Percentiles rank a stretch among this genome's conserved stretches.
Evolutionary conservation across 139 green algal species (phyloP).

Genomic region (Zygnema circumcarinatum): DNA sequence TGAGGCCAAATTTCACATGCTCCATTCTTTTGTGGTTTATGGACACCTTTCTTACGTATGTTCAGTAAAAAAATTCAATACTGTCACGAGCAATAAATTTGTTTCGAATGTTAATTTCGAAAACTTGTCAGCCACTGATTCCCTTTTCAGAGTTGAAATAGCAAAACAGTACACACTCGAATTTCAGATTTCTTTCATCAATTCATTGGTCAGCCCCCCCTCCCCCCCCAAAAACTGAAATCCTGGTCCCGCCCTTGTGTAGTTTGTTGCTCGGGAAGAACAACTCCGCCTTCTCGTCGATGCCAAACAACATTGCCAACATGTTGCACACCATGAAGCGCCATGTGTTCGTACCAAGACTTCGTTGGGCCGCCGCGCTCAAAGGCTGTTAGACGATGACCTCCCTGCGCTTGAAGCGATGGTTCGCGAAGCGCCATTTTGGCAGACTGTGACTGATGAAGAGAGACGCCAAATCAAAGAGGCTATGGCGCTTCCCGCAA

Average conservation of each 20-base stretch:
- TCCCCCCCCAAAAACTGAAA: background rate
- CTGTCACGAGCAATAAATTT: background rate
- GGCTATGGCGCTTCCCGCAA: background rate
- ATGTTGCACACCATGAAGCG: background rate
- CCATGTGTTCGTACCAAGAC: background rate
- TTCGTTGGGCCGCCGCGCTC: background rate
- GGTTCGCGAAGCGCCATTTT: background rate
- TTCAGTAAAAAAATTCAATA: background rate
- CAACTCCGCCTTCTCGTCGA: background rate
- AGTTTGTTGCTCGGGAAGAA: background rate
- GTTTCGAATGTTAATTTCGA: background rate
- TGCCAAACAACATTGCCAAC: background rate
- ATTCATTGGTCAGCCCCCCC: background rate
- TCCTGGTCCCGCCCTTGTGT: too few relatives aligned
- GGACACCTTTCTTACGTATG: background rate
- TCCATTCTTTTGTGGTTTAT: background rate
- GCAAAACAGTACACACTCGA: too few relatives aligned
- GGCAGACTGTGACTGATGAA: background rate
- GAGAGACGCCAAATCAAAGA: slow-evolving; percentile 26
- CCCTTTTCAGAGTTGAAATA: too few relatives aligned
- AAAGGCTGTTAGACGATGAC: slow-evolving; percentile 28
- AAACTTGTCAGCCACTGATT: background rate
- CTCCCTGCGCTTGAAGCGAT: background rate
- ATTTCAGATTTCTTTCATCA: too few relatives aligned
- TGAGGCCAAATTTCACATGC: background rate